phyloP scores from a whole-genome alignment of 768 basidiomycete genomes.

The Suillus weaverae region DNA sequence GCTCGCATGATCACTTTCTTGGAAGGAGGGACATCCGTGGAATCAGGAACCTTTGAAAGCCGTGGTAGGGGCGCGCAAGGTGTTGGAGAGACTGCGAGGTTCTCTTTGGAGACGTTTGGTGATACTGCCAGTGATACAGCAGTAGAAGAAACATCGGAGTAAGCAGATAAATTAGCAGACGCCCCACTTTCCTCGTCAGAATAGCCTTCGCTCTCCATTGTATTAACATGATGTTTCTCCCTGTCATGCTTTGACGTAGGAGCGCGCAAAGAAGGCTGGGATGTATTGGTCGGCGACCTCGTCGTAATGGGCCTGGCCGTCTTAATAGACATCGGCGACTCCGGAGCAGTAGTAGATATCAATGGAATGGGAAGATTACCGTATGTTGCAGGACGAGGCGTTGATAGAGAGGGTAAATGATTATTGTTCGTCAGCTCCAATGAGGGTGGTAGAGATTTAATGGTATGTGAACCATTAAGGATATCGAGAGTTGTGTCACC shows the following conservation, averaged over 20 bases:
- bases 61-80: conserved; percentile 23
- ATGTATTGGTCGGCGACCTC: conserved; percentile 14
- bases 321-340: conserved; percentile 32
- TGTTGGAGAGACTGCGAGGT: conserved; percentile 16
- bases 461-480: conserved; percentile 21
- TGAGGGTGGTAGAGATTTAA: conserved; percentile 26
- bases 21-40: conserved; percentile 35
- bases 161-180: conserved; percentile 22
- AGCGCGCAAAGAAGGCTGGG: conserved; percentile 30
- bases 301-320: conserved; percentile 19
- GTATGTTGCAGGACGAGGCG: conserved; percentile 28
- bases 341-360: conserved; percentile 53
- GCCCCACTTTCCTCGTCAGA: conserved; percentile 37
- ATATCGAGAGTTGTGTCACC: conserved; percentile 22
- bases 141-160: conserved; percentile 37
- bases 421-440: conserved; percentile 28
- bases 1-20: conserved; percentile 75
- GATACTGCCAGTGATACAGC: conserved; percentile 29
- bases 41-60: conserved; percentile 32
- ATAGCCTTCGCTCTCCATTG: conserved; percentile 31
- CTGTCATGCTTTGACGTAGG: conserved; percentile 25
- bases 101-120: conserved; percentile 33
- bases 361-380: conserved; percentile 50
- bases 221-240: conserved; percentile 25
- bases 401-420: conserved; percentile 21